These are phyloP conservation scores for Ophiostoma perfectum DNA, from an alignment of 2,329 filamentous ascomycete species.

Conservation along the genomic window DNA sequence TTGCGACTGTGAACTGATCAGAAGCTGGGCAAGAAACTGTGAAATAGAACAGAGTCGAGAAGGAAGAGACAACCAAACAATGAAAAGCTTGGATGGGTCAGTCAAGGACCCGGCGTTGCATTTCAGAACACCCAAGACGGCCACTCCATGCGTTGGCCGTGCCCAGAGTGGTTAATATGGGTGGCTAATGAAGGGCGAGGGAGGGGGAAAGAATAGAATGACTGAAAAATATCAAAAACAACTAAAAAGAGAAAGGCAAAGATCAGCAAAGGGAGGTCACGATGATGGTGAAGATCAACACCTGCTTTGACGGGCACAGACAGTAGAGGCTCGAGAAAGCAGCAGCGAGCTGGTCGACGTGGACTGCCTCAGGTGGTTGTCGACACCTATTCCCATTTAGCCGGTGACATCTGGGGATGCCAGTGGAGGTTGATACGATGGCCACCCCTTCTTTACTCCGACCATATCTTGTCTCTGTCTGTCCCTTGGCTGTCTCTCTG, in stretches of 20 bases:
- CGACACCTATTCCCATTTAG: slow-evolving; percentile 1
- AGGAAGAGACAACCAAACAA: not conserved
- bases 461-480: not conserved
- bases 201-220: not conserved
- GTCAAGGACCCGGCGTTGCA: not conserved
- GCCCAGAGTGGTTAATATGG: slow-evolving; percentile 4
- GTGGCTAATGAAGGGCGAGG: not conserved
- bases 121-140: not conserved
- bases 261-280: not conserved
- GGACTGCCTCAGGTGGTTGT: not conserved
- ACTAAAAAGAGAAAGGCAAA: not conserved
- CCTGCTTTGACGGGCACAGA: not conserved
- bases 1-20: not conserved
- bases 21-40: not conserved
- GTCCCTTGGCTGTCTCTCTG: not conserved
- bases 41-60: not conserved
- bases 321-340: not conserved
- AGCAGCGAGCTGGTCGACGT: not conserved
- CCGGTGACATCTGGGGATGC: not conserved
- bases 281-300: not conserved
- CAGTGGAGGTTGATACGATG: not conserved
- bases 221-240: too few relatives aligned
- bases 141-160: not conserved
- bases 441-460: too few relatives aligned
- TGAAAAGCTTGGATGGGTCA: not conserved